Base-by-base conservation (phyloP, 495 filamentous ascomycete species). In the Podospora australis region DNA sequence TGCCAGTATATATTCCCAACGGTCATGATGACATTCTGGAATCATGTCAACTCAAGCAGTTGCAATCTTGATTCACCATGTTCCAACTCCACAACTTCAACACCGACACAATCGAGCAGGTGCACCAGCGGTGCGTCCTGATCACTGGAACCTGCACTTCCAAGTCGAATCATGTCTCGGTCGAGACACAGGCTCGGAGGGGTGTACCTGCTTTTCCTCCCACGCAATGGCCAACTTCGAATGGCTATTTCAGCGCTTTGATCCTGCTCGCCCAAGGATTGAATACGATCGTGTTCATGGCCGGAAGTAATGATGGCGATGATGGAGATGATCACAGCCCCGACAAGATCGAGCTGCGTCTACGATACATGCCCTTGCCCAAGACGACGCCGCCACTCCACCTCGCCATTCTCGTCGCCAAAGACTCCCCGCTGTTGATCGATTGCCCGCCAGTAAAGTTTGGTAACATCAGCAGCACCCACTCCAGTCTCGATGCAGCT, bases 231-330 rank as follows among this genome's bases (percentile, higher is more conserved):
- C 86, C 83, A 14, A 83, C 88, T 39, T 79, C 68, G 52, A 78
- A 81, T 39, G 86, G 83, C 4, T 75, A 86, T 59, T 89, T 89
- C 71, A 90, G 89, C 65, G 78, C 76, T 30, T 73, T 90, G 24
- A 72, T 87, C 10, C 75, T 88, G 60, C 74, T 90, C 14, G 71
- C 79, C 23, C 84, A 85, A 1, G 85, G 86, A 7, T 79, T 79
- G 16, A 90, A 90, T 63, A 77, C 76, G 26, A 55, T 89, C 36
- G 25, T 44, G 6, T 4, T 58, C 29, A 48, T 14, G 6, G 39
- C 39, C 26, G 28, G 43, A 2, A n/a, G n/a, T n/a, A 11, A 43
- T 9, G 24, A 49, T 30, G 17, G 3, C 6, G 3, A 39, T 11
- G n/a, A n/a, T n/a, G 28, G 43, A 2, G n/a, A n/a, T n/a, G 9